These are phyloP conservation scores for Paratinospora sagittata DNA, from an alignment of 164 flowering plant genomes.

Conservation along the genomic window DNA sequence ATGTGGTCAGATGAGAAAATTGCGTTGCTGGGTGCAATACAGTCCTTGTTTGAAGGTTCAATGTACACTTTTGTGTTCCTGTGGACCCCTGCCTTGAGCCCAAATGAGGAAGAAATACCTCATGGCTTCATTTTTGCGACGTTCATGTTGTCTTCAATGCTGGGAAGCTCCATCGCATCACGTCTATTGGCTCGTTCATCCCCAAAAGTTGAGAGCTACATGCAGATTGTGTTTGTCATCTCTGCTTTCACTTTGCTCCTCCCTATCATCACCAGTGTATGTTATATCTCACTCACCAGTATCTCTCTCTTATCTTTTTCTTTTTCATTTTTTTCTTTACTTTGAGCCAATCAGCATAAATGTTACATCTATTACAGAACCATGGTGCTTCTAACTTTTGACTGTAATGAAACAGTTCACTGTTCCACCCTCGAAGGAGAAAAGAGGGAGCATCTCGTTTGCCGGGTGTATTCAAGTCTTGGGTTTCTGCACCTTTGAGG, in stretches of 20 bases:
- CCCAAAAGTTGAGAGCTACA: conserved; percentile 80
- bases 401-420: conserved; percentile 46
- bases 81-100: conserved; percentile 98
- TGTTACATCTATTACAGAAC: neutral
- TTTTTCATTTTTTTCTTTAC: neutral
- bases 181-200: conserved; percentile 66
- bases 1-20: conserved; percentile 82
- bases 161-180: conserved; percentile 95
- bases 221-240: conserved; percentile 82
- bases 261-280: conserved; percentile 66
- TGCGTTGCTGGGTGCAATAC: conserved; percentile 91
- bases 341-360: neutral
- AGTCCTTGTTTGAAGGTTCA: conserved; percentile 97
- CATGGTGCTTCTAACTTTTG: conserved; percentile 19
- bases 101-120: conserved; percentile 90
- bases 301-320: neutral
- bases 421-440: conserved; percentile 54
- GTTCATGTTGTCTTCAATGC: conserved; percentile 94
- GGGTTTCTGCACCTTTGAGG: conserved; percentile 88
- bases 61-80: conserved; percentile 98
- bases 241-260: conserved; percentile 68
- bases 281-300: conserved; percentile 9
- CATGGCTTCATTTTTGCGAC: conserved; percentile 98
- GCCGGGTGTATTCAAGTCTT: conserved; percentile 70
- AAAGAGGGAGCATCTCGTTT: conserved; percentile 74